Conservation (phyloP, 345 rosid genomes). For the Nasturtium officinale region DNA sequence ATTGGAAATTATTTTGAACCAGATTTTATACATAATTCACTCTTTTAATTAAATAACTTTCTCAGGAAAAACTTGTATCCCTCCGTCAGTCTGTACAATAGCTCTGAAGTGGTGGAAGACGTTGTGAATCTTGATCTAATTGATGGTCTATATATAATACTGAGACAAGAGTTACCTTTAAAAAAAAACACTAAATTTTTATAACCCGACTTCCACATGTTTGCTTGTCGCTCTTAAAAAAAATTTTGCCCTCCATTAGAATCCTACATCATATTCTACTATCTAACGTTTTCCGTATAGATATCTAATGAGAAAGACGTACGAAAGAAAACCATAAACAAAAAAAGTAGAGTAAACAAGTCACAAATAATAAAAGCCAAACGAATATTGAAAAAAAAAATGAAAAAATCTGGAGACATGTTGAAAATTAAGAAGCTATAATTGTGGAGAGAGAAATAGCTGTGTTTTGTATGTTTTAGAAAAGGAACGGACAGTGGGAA, state of each 20-base stretch:
- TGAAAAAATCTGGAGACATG: too few relatives aligned
- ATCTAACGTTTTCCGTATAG: not conserved
- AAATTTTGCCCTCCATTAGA: not conserved
- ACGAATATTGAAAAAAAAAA: too few relatives aligned
- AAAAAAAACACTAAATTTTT: not conserved
- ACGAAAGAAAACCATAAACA: not conserved
- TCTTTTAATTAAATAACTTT: not conserved
- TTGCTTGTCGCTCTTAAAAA: not conserved
- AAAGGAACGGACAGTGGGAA: constrained; percentile 19
- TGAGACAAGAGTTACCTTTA: not conserved
- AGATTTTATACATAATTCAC: not conserved
- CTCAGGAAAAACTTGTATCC: not conserved
- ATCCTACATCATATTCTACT: not conserved
- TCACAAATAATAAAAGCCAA: too few relatives aligned
- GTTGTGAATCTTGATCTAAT: not conserved
- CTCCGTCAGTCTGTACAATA: not conserved
- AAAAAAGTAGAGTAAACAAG: not conserved
- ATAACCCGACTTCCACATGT: not conserved
- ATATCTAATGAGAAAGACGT: not conserved
- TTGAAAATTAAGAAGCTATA: not conserved
- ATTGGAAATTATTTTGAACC: not conserved
- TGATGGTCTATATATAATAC: too few relatives aligned
- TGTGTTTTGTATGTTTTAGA: constrained; percentile 26
- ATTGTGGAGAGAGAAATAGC: constrained; percentile 6
- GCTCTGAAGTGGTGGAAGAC: not conserved